These are phyloP conservation scores for Trichoderma hamatum DNA, from an alignment of 2,329 filamentous ascomycete species.

Conservation along the genomic window DNA sequence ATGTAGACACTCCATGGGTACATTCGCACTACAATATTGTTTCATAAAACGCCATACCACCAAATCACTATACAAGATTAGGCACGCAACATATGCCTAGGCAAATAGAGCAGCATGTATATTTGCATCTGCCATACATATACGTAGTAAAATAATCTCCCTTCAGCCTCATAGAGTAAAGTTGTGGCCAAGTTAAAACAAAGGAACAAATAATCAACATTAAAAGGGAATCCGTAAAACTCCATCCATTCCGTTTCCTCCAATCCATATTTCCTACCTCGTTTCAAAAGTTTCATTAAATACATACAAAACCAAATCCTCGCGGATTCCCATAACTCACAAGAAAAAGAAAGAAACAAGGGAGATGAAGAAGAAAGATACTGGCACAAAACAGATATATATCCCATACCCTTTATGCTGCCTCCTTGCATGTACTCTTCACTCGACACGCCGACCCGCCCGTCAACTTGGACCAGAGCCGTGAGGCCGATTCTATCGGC, in stretches of 20 bases:
- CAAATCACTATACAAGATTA: too few relatives aligned
- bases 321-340: background rate
- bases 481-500: constrained; percentile 33
- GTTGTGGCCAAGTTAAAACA: background rate
- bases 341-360: background rate
- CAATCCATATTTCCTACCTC: constrained; percentile 7
- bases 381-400: background rate
- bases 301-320: constrained; percentile 7
- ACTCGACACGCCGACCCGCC: constrained; percentile 31
- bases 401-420: background rate
- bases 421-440: background rate
- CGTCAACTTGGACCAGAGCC: constrained; percentile 34
- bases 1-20: too few relatives aligned
- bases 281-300: constrained; percentile 14
- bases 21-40: too few relatives aligned
- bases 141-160: background rate
- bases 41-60: too few relatives aligned
- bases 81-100: background rate
- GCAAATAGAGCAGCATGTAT: constrained; percentile 12
- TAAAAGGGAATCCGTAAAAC: constrained; percentile 6
- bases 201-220: background rate
- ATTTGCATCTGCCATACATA: constrained; percentile 5
- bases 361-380: constrained; percentile 5
- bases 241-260: constrained; percentile 11
- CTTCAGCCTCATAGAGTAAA: background rate